Base-by-base conservation (phyloP, 176 grass and related monocot species). In the Rhynchospora pubera region DNA sequence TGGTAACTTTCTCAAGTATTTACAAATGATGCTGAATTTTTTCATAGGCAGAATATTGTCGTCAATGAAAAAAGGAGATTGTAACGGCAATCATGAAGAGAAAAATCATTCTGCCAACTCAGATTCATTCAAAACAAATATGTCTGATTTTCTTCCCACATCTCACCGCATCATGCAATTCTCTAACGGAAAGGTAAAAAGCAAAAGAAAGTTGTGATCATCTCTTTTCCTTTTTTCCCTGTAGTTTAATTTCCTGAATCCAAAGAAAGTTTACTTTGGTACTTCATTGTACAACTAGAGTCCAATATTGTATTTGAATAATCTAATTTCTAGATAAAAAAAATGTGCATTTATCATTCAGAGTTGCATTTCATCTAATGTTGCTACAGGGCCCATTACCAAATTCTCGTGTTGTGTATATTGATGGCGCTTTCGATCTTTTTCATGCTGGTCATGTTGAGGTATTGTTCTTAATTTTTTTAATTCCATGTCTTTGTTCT, bases 381-480 rank as follows among this genome's bases (percentile, higher is more conserved):
- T 83, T 93, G 59, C 84, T 91, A 65, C 86, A 98, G 92, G 92
- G 88, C 62, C 95, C 95, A 63, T 90, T 67, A 51, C 95, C 92
- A 83, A 91, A 89, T 98, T 91, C 92, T 84, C 87, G 75, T 13
- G 83, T 98, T 6, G 83, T 98, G 82, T 98, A 98, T 79, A 93
- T 98, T 85, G 95, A 98, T 90, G 95, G 95, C 15, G 48, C 92
- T 70, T 98, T 94, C 85, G 95, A 98, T 80, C 90, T 98, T 89
- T 98, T 98, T 84, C 92, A 98, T 61, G 95, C 95, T 34, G 95
- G 95, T 57, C 90, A 98, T 85, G 96, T 98, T 50, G 96, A 98
- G 92, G 96, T 98, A 85, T 10, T 24, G 9, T 83, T 84, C 70
- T 61, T 44, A 69, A 67, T 46, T 18, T 84, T 85, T 8, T 74